Percentiles rank a stretch among this genome's conserved stretches.
These are phyloP conservation scores for Aspergillus fumigatus DNA, from an alignment of 2,329 filamentous ascomycete genomes.

Conservation along the genomic window DNA sequence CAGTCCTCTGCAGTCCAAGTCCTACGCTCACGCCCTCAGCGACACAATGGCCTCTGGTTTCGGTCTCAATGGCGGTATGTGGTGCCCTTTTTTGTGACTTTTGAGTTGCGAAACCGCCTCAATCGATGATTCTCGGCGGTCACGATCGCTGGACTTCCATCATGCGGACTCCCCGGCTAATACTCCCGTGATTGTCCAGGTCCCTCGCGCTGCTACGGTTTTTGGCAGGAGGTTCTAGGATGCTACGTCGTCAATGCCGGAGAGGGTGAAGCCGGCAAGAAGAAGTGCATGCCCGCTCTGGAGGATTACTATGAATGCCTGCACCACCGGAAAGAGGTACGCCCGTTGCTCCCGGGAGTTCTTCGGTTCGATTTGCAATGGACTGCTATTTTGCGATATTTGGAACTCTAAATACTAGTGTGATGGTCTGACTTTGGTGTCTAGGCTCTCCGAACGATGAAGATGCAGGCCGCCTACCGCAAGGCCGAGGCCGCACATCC, in stretches of 20 bases:
- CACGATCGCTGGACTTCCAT: background rate
- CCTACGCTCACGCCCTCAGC: constrained; percentile 13
- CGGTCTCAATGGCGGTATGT: constrained; percentile 52
- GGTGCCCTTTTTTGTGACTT: background rate
- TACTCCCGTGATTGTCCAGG: constrained; percentile 40
- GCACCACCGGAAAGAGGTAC: constrained; percentile 97
- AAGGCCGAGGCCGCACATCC: constrained; percentile 70
- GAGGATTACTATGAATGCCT: constrained; percentile 99
- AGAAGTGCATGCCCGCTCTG: constrained; percentile 76
- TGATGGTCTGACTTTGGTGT: background rate
- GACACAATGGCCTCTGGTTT: constrained; percentile 48
- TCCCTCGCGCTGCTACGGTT: constrained; percentile 86
- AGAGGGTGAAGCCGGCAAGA: constrained; percentile 74
- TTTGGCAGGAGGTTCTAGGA: constrained; percentile 98
- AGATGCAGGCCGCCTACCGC: constrained; percentile 79
- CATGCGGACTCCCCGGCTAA: constrained; percentile 21
- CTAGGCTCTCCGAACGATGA: constrained; percentile 71
- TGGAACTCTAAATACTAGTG: background rate
- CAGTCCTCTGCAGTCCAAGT: constrained; percentile 18
- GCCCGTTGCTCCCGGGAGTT: constrained; percentile 20
- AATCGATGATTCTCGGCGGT: constrained; percentile 12
- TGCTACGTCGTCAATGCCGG: constrained; percentile 96
- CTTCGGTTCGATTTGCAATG: background rate
- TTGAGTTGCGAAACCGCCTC: constrained; percentile 1
- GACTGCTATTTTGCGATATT: background rate